Conservation (phyloP, 306 rosid species). For the Vigna trinervia region DNA sequence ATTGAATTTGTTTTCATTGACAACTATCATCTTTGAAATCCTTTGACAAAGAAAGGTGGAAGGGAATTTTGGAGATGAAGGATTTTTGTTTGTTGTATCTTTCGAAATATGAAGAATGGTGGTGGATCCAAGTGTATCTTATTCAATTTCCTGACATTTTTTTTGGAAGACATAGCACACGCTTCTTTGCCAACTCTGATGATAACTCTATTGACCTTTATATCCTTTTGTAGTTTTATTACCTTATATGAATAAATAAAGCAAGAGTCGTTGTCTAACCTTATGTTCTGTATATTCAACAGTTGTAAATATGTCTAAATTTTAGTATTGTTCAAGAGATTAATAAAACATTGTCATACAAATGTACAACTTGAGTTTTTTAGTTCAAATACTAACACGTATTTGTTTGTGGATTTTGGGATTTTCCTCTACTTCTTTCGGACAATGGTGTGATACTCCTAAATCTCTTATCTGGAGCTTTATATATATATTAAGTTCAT, state of each 20-base stretch:
- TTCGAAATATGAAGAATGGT: too few species aligned
- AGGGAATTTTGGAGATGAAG: too few species aligned
- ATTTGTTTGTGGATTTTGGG: conserved; percentile 45
- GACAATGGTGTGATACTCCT: conserved; percentile 27
- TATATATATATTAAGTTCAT: too few species aligned
- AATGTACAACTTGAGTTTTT: background rate
- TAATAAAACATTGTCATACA: conserved; percentile 39
- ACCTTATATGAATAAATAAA: conserved; percentile 16
- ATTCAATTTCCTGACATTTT: conserved; percentile 41
- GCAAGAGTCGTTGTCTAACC: conserved; percentile 39
- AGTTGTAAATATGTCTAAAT: conserved; percentile 36
- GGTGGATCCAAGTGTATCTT: conserved; percentile 8
- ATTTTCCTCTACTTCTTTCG: conserved; percentile 9
- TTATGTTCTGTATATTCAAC: conserved; percentile 39
- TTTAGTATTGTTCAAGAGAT: conserved; percentile 33
- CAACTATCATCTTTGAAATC: too few species aligned
- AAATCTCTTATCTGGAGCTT: background rate
- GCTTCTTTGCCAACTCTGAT: conserved; percentile 20
- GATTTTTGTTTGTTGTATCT: too few species aligned
- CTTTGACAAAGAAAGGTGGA: too few species aligned
- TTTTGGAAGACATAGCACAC: conserved; percentile 42
- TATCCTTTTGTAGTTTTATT: background rate
- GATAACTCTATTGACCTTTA: conserved; percentile 2
- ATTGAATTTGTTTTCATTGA: too few species aligned
- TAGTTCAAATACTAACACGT: conserved; percentile 34